Evolutionary conservation across 345 rosid genomes (phyloP), one percentile per base, ranked within the genome.

Genomic region (Triadica sebifera): DNA sequence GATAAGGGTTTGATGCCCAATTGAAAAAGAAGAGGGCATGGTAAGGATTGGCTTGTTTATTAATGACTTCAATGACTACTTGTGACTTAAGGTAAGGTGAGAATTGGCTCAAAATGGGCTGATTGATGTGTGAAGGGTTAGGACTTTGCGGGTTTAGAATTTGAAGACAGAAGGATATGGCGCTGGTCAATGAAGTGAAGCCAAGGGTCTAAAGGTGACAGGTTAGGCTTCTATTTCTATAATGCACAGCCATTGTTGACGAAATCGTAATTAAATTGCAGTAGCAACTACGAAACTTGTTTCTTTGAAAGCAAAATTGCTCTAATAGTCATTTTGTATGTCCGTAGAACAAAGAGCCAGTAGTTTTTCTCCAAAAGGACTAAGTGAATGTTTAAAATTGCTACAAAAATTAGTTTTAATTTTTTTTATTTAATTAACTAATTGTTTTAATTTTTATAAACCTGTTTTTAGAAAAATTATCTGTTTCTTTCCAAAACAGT

Each of bases 1-100:
- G 82, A 47, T 15, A 41, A 5, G 76, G 78, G 20, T 80, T 75
- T 17, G 83, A 77, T 17, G 81, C 81, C 83, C 83, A 81, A 62
- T 81, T 78, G 79, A 81, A 81, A 75, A 83, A 83, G 78, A 80
- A 78, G 61, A 83, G 77, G 47, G 83, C 83, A 7, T 71, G 81
- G 52, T 67, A 69, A 52, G 85, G 85, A 69, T 74, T 74, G 52
- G 77, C 50, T 71, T 83, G 85, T 39, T 74, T 12, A 2, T 63
- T 56, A 58, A 80, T 79, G 50, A 80, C 85, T 70, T 79, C n/a
- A 55, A 62, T 49, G 71, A 83, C 81, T n/a, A 83, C 16, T 20
- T 57, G 38, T 0, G 81, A 3, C 67, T 68, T 50, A 19, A 83
- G 60, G 65, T 46, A 15, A 12, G 66, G 66, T 4, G 83, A 74